Base-by-base conservation (phyloP, 805 yeast species). In the Yamadazyma laniorum region DNA sequence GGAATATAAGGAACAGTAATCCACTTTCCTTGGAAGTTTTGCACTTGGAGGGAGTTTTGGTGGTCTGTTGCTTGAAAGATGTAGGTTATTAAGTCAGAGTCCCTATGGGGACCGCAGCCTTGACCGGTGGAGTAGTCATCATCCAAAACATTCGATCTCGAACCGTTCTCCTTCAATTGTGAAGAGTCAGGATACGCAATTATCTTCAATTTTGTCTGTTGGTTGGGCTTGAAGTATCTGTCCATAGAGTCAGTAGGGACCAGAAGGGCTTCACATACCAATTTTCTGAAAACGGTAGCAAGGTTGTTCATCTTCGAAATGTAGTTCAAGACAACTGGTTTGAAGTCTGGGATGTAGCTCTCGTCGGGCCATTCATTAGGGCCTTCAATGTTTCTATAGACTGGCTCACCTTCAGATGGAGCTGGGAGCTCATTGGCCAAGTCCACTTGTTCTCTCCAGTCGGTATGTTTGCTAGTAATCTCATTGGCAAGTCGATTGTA, bases 31-130 rank as follows among this genome's bases (percentile, higher is more conserved):
- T 72, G 67, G 43, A 71, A 67, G 43, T 74, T 73, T 42, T 75
- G 73, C 7, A 77, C 82, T 47, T 79, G 80, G 25, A 79, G 60
- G 1, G 82, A 77, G 26, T 75, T 67, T 7, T 39, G 23, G 39
- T 71, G 76, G 12, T 56, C 61, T 1, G 75, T 62, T 8, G 79
- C 84, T 50, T 80, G 85, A 47, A 70, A 74, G 9, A 81, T 77
- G 51, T 68, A 77, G 0, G 85, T 80, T 19, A 80, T 51, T 49
- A 80, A 65, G 38, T 79, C 84, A 3, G 80, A 75, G 49, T 82
- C 89, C 40, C 84, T 70, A 50, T 82, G 88, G 3, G 84, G 81
- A 1, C 85, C 85, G 13, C 71, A 75, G 0, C 83, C 84, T 48
- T 75, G 81, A 17, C 45, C 51, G 4, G 61, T 50, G 6, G 55